These are phyloP conservation scores for Simplicillium aogashimaense DNA, from an alignment of 2,329 filamentous ascomycete genomes.

Conservation along the genomic window DNA sequence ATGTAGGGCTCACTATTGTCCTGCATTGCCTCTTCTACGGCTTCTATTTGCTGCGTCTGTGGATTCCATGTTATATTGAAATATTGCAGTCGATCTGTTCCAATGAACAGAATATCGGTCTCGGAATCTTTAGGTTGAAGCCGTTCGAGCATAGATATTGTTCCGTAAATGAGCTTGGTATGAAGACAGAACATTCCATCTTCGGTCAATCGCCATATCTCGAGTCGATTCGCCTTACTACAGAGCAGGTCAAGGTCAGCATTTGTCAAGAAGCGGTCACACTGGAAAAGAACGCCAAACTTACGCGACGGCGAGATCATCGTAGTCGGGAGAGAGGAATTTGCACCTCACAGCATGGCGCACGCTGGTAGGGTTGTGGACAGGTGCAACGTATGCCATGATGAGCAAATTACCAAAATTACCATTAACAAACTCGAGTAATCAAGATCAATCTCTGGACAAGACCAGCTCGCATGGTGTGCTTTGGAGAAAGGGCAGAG, in stretches of 20 bases:
- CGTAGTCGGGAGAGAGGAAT: conserved; percentile 63
- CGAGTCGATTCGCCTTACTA: conserved; percentile 76
- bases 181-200: conserved; percentile 56
- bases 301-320: conserved; percentile 83
- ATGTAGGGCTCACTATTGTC: conserved; percentile 50
- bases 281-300: conserved; percentile 18
- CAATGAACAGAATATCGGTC: conserved; percentile 83
- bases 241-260: conserved; percentile 15
- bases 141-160: conserved; percentile 74
- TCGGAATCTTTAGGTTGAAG: conserved; percentile 63
- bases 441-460: neutral
- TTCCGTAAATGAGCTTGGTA: conserved; percentile 71
- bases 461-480: too few species aligned
- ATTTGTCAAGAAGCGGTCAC: neutral
- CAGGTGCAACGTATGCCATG: conserved; percentile 93
- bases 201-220: conserved; percentile 64
- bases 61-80: conserved; percentile 82
- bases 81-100: conserved; percentile 82
- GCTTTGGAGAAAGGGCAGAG: too few species aligned
- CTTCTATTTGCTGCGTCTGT: conserved; percentile 38
- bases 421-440: conserved; percentile 1
- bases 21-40: conserved; percentile 38
- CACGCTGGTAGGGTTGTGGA: conserved; percentile 85
- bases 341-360: conserved; percentile 77
- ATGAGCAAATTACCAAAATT: conserved; percentile 4